Evolutionary conservation across 495 filamentous ascomycete genomes (phyloP).

Genomic region (Paragyromitra xinjiangensis): DNA sequence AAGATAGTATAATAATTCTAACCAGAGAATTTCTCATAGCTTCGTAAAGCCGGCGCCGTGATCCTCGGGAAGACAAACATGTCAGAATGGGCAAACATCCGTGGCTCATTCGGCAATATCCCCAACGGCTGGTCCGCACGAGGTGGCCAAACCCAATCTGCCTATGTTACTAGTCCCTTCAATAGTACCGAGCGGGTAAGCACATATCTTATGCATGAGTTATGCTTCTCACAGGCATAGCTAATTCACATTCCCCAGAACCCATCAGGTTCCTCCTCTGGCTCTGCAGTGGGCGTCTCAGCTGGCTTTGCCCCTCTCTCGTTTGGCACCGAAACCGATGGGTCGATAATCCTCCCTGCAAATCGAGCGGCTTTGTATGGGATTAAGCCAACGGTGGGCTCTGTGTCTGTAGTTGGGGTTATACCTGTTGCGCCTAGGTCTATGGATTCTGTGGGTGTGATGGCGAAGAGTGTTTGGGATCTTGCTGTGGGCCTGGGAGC

Average conservation of each 20-base stretch:
- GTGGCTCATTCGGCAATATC: slow-evolving; percentile 53
- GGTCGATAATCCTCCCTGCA: slow-evolving; percentile 61
- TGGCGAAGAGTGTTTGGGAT: slow-evolving; percentile 58
- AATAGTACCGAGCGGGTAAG: slow-evolving; percentile 44
- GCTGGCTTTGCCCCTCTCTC: slow-evolving; percentile 62
- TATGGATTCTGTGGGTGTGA: slow-evolving; percentile 59
- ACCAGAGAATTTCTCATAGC: slow-evolving; percentile 45
- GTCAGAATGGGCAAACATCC: slow-evolving; percentile 58
- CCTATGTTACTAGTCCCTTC: slow-evolving; percentile 61
- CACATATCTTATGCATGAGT: not conserved
- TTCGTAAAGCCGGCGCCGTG: slow-evolving; percentile 61
- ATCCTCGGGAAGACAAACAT: slow-evolving; percentile 64
- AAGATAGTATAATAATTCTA: slow-evolving; percentile 5
- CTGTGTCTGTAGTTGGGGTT: slow-evolving; percentile 56
- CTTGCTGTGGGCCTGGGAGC: slow-evolving; percentile 55
- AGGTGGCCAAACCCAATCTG: slow-evolving; percentile 61
- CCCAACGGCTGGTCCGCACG: slow-evolving; percentile 62
- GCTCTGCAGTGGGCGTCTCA: slow-evolving; percentile 62
- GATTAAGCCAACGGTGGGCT: slow-evolving; percentile 58
- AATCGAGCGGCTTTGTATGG: slow-evolving; percentile 62
- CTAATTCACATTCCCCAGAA: slow-evolving; percentile 47
- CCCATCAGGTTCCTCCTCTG: slow-evolving; percentile 63
- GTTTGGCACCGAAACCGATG: slow-evolving; percentile 64
- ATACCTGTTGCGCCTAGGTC: slow-evolving; percentile 53
- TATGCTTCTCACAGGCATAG: not conserved